These are phyloP conservation scores for Chaetomidium leptoderma DNA, from an alignment of 495 filamentous ascomycete genomes.

Conservation along the genomic window DNA sequence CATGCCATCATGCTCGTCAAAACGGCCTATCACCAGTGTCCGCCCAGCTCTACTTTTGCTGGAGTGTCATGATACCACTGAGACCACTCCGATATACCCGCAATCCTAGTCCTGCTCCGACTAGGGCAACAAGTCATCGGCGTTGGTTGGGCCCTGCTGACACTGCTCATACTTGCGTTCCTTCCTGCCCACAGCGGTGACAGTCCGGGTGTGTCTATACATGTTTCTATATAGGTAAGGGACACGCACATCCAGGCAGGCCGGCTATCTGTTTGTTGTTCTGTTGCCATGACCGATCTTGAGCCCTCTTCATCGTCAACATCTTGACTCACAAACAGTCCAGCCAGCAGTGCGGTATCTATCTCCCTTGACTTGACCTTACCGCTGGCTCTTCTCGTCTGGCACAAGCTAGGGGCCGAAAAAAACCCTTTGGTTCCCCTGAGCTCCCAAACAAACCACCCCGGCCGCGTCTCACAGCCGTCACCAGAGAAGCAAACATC, in stretches of 20 bases:
- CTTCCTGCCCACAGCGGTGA: neutral
- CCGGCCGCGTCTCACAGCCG: neutral
- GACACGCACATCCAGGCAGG: neutral
- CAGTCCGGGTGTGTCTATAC: neutral
- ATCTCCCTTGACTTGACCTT: neutral
- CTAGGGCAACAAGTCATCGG: neutral
- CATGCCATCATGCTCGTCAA: neutral
- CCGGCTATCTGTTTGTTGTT: neutral
- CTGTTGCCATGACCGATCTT: too few species aligned
- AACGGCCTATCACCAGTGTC: neutral
- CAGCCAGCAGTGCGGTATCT: neutral
- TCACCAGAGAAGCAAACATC: neutral
- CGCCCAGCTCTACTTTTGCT: neutral
- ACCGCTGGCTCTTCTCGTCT: neutral
- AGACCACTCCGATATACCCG: neutral
- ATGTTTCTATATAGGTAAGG: neutral
- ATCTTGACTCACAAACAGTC: neutral
- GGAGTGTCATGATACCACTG: neutral
- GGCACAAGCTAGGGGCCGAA: neutral
- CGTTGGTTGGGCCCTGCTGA: neutral
- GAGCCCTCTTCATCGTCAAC: neutral
- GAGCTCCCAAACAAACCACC: neutral
- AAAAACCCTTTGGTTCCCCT: neutral
- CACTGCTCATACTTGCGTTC: neutral
- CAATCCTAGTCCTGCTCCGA: neutral